Percentiles rank a stretch among this genome's conserved stretches.
phyloP scores from a whole-genome alignment of 129 eudicot genomes.

The Saposhnikovia divaricata region DNA sequence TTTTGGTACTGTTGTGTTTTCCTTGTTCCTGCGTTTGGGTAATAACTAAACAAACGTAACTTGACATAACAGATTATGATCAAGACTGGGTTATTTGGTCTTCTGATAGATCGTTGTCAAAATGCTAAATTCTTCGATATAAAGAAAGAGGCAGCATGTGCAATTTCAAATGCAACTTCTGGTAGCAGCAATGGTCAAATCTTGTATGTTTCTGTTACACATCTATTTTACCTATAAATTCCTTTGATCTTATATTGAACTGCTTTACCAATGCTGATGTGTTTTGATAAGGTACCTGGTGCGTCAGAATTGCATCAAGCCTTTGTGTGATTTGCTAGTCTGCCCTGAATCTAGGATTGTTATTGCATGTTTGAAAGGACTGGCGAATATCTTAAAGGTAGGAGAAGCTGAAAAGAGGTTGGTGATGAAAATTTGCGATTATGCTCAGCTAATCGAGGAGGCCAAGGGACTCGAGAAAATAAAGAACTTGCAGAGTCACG shows the following conservation, averaged over 20 bases:
- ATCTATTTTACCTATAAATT: not conserved
- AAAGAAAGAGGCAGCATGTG: slow-evolving; percentile 61
- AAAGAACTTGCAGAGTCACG: slow-evolving; percentile 73
- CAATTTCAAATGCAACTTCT: slow-evolving; percentile 68
- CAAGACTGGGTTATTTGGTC: slow-evolving; percentile 66
- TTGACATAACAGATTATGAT: slow-evolving; percentile 49
- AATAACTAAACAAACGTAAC: not conserved
- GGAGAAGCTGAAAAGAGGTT: slow-evolving; percentile 74
- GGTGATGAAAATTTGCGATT: slow-evolving; percentile 56
- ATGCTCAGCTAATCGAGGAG: slow-evolving; percentile 78
- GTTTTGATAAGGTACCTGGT: slow-evolving; percentile 54
- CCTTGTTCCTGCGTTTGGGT: not conserved
- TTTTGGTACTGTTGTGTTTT: not conserved
- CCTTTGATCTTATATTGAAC: not conserved
- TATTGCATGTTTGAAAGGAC: slow-evolving; percentile 83
- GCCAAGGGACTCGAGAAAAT: slow-evolving; percentile 91
- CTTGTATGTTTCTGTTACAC: slow-evolving; percentile 15
- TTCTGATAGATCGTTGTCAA: slow-evolving; percentile 65
- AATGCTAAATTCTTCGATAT: slow-evolving; percentile 82
- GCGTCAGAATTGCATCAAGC: slow-evolving; percentile 78
- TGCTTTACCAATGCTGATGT: not conserved
- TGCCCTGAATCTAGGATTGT: slow-evolving; percentile 89
- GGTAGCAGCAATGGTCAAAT: slow-evolving; percentile 56
- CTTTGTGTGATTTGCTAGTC: slow-evolving; percentile 76
- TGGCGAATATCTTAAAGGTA: slow-evolving; percentile 75